Conservation (phyloP, 306 rosid genomes). For the Medicago ruthenica region DNA sequence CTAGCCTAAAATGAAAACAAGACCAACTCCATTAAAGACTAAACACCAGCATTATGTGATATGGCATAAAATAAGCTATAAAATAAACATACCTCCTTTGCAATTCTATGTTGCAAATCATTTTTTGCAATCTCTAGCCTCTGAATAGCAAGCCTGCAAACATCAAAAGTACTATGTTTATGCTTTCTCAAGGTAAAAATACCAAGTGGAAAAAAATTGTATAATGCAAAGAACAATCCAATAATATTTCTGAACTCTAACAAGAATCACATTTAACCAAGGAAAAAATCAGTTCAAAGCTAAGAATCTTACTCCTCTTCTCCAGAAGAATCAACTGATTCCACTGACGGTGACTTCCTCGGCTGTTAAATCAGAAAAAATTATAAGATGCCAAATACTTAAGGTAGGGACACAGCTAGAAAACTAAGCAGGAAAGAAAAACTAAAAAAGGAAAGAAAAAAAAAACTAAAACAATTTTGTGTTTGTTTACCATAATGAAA, state of each 20-base stretch:
- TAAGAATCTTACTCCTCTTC: constrained; percentile 92
- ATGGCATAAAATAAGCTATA: constrained; percentile 34
- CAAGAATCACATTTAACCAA: constrained; percentile 26
- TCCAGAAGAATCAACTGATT: constrained; percentile 95
- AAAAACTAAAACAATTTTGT: background rate
- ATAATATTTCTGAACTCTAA: background rate
- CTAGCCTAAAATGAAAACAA: constrained; percentile 70
- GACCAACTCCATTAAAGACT: constrained; percentile 37
- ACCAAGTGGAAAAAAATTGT: background rate
- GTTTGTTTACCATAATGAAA: background rate
- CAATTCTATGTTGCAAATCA: constrained; percentile 92
- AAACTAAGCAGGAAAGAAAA: background rate
- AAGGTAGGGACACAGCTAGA: background rate
- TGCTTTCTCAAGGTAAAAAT: background rate
- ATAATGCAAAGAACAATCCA: constrained; percentile 4
- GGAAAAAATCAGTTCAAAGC: constrained; percentile 23
- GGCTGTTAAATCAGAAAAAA: constrained; percentile 62
- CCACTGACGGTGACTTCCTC: constrained; percentile 89
- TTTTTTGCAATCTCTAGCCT: constrained; percentile 93
- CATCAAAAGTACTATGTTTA: constrained; percentile 16
- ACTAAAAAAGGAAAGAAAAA: no score
- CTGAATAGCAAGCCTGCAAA: constrained; percentile 88
- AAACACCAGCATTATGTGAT: constrained; percentile 15
- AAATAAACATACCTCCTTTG: constrained; percentile 80
- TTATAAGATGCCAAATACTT: constrained; percentile 40